A percentile compares a stretch with the other conserved stretches of the same genome.
Evolutionary conservation across 2,329 filamentous ascomycete species (phyloP).

Genomic region (Scorias spongiosa): DNA sequence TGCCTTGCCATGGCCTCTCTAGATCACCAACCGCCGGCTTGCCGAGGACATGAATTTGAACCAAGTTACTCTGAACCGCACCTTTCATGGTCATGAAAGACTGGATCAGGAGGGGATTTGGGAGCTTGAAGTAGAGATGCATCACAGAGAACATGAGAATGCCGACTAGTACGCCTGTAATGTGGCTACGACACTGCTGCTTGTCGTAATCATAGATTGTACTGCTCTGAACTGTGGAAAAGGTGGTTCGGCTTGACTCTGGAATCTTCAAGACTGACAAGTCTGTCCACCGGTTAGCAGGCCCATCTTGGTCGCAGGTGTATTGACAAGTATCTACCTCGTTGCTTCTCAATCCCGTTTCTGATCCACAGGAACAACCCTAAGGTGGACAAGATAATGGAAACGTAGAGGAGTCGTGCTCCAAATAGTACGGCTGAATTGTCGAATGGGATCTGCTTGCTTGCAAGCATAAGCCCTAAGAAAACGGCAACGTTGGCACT

Average conservation of each 20-base stretch:
- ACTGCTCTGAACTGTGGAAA: not conserved
- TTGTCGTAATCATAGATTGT: not conserved
- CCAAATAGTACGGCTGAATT: not conserved
- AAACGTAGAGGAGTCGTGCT: not conserved
- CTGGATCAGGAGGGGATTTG: not conserved
- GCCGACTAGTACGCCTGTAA: not conserved
- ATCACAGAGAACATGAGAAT: not conserved
- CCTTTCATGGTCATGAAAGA: not conserved
- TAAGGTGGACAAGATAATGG: not conserved
- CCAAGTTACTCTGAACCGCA: not conserved
- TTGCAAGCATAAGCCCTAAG: not conserved
- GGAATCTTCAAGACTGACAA: too few relatives aligned
- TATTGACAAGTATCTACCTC: too few relatives aligned
- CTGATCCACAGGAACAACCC: too few relatives aligned
- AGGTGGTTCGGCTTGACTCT: too few relatives aligned
- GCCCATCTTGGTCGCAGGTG: too few relatives aligned
- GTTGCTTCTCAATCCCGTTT: too few relatives aligned
- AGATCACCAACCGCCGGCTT: not conserved
- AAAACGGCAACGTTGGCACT: too few relatives aligned
- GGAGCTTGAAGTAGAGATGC: not conserved
- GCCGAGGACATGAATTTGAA: not conserved
- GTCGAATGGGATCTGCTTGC: not conserved
- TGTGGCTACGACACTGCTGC: not conserved
- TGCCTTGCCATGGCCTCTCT: not conserved
- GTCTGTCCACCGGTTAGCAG: too few relatives aligned